Base-by-base conservation (phyloP, 106 monocot species). In the Dioscorea dumetorum region DNA sequence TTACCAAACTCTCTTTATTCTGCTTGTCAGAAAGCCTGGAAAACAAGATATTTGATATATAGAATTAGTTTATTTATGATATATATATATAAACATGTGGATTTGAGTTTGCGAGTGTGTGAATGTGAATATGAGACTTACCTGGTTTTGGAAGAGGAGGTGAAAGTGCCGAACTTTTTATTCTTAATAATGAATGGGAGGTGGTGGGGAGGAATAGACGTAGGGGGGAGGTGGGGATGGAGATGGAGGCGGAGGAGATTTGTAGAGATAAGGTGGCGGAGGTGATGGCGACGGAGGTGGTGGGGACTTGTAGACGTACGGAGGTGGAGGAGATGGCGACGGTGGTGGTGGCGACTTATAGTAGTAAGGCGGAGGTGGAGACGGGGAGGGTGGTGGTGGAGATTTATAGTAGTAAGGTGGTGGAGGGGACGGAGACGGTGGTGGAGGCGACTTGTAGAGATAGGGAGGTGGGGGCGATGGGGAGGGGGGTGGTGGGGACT, bases 251-350 rank as follows among this genome's bases (percentile, higher is more conserved):
- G 72, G 58, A 0, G 74, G 72, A 4, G 78, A 66, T 3, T 62
- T 68, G 49, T 67, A 72, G 19, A 41, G 2, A 17, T 76, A 76
- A 0, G 69, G 76, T 5, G 69, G 76, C 0, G 76, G 76, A 53
- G 68, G 68, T 14, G 76, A 76, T 4, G 61, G 54, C 12, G 62
- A 66, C 34, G 73, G 74, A 11, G 80, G 74, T 20, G 77, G 77
- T 2, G 77, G 70, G 3, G 77, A 77, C 0, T 63, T 63, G 50
- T 77, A 77, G 65, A 32, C 12, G 31, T 65, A 70, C 0, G 77
- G 70, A 20, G 77, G 64, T 16, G 76, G 76, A 15, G 49, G 76
- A 0, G 62, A 65, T 12, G 74, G 59, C 8, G 10, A 11, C 0
- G 70, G 57, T 11, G 67, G 74, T 5, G 70, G 57, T 8, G 75